Base-by-base conservation (phyloP, 768 basidiomycete species). In the Boletus sensibilis region DNA sequence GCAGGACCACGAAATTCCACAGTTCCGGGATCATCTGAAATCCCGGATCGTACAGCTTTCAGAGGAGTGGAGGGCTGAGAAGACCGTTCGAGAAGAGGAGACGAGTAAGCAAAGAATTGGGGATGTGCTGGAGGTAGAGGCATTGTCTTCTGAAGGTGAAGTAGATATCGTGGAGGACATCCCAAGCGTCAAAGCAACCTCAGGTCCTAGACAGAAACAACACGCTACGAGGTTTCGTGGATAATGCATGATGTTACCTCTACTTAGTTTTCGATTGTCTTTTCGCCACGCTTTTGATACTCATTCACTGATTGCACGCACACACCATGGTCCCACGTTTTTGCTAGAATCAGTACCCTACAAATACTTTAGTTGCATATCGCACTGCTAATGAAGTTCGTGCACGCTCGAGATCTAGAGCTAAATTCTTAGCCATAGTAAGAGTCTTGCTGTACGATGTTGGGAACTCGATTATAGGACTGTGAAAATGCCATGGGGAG, bases 51-150 rank as follows among this genome's bases (percentile, higher is more conserved):
- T 62, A 9, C 51, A 64, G 4, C 73, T 89, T 27, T 86, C 87
- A n/a, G 62, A 67, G 23, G 74, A 78, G 18, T 87, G 85, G 81
- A 79, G 77, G 65, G 72, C 72, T 47, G 72, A 73, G 37, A 79
- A 79, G 39, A 76, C 68, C 14, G 68, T 68, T 41, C 74, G 76
- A 64, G 72, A 67, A 53, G 72, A 72, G 53, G 68, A 64, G 21
- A 61, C 53, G 38, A 71, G 65, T 38, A 72, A 73, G 42, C 65
- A 59, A n/a, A 68, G 69, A 25, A 60, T 66, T 41, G 61, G 60
- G 12, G 56, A 53, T 21, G 52, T 23, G 5, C 8, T 55, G 42
- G 65, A 64, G 18, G 55, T 58, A 5, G 69, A 66, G 16, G 50
- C 39, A 8, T 21, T 63, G 37, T 67, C 69, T 42, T 76, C 76